These are phyloP conservation scores for Cocos nucifera DNA, from an alignment of 176 grass and related monocot species.

Conservation along the genomic window DNA sequence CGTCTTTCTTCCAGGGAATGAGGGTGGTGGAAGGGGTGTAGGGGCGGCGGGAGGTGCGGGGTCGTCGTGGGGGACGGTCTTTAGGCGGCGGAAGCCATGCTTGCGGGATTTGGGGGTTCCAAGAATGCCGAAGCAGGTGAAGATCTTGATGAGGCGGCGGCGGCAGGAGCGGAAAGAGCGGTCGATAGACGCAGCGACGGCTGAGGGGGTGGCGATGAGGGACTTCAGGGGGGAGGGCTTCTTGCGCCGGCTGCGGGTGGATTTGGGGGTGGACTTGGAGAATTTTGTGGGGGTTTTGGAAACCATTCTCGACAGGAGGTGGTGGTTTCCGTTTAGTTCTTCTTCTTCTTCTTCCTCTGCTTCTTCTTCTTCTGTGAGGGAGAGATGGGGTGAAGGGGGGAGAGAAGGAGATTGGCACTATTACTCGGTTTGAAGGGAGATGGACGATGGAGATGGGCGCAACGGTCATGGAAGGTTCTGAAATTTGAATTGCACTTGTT, in stretches of 20 bases:
- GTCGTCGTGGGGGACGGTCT: slow-evolving; percentile 7
- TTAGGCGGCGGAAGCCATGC: slow-evolving; percentile 59
- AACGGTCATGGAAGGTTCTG: too few species aligned
- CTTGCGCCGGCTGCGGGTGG: slow-evolving; percentile 14
- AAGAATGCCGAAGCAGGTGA: slow-evolving; percentile 48
- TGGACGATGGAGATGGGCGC: too few species aligned
- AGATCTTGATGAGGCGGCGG: slow-evolving; percentile 71
- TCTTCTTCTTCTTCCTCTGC: too few species aligned
- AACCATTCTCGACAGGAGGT: slow-evolving; percentile 31
- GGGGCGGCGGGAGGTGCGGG: neutral
- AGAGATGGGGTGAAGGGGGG: too few species aligned
- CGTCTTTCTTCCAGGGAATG: slow-evolving; percentile 40
- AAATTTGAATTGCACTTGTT: too few species aligned
- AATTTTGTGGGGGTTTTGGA: slow-evolving; percentile 70
- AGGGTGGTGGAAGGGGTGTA: slow-evolving; percentile 34
- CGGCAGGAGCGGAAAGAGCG: slow-evolving; percentile 64
- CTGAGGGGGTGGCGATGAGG: slow-evolving; percentile 18
- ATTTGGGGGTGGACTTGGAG: slow-evolving; percentile 16
- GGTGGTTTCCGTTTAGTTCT: too few species aligned
- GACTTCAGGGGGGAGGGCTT: slow-evolving; percentile 38
- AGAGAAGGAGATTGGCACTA: too few species aligned
- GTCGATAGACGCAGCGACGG: slow-evolving; percentile 35
- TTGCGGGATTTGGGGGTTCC: slow-evolving; percentile 20
- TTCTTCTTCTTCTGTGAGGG: too few species aligned
- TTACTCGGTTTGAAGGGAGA: too few species aligned